phyloP scores from a whole-genome alignment of 2,329 filamentous ascomycete species.

The Colletotrichum agaves region DNA sequence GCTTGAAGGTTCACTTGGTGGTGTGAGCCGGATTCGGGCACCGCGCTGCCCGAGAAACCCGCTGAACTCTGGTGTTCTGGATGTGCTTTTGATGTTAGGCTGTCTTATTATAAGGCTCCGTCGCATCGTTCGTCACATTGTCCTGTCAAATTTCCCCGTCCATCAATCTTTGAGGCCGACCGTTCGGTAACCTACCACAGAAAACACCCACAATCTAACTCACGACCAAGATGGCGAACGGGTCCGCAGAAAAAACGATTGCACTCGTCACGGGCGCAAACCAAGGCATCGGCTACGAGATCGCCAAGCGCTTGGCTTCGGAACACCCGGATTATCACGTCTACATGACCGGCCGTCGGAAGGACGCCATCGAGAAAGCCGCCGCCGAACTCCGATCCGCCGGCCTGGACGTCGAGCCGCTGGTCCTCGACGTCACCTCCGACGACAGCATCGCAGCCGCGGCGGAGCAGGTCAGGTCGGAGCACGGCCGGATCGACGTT shows the following conservation, averaged over 20 bases:
- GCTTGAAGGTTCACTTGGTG: not conserved
- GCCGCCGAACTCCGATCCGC: constrained; percentile 3
- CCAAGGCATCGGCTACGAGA: constrained; percentile 35
- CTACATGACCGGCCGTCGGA: constrained; percentile 21
- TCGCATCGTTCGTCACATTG: no score
- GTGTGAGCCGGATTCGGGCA: no score
- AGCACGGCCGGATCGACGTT: constrained; percentile 67
- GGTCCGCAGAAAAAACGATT: not conserved
- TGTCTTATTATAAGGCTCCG: no score
- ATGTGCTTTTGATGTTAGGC: no score
- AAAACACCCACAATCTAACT: no score
- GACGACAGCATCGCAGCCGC: constrained; percentile 51
- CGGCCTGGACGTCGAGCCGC: constrained; percentile 40
- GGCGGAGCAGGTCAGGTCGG: constrained; percentile 51
- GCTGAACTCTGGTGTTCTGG: no score
- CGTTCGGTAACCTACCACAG: not conserved
- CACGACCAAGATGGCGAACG: constrained; percentile 2
- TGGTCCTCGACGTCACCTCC: constrained; percentile 65
- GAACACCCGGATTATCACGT: constrained; percentile 28
- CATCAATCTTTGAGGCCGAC: not conserved
- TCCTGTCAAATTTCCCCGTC: no score
- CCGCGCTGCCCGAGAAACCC: no score
- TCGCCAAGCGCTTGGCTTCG: constrained; percentile 13
- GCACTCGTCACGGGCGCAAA: constrained; percentile 34
- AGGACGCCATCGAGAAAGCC: constrained; percentile 27